Conservation (phyloP, 306 rosid species). For the Dryas octopetala region DNA sequence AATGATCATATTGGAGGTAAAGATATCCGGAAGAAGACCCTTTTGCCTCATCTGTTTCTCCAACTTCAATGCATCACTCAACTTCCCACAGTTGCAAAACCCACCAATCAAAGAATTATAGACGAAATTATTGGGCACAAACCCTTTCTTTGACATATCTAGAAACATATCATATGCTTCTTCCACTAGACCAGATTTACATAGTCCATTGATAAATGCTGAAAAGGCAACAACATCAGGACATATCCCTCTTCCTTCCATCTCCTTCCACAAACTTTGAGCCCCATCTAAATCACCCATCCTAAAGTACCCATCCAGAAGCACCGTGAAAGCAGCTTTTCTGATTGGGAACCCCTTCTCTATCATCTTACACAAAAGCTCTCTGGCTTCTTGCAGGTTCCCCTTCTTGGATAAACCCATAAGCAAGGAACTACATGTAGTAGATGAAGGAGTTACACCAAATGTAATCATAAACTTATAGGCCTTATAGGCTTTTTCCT, state of each 20-base stretch:
- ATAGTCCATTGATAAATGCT: slow-evolving; percentile 75
- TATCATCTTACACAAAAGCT: slow-evolving; percentile 51
- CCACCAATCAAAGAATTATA: slow-evolving; percentile 77
- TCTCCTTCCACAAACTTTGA: slow-evolving; percentile 65
- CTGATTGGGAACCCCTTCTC: slow-evolving; percentile 61
- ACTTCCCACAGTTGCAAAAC: slow-evolving; percentile 48
- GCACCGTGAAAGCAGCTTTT: slow-evolving; percentile 57
- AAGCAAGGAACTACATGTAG: slow-evolving; percentile 64
- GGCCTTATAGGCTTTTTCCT: slow-evolving; percentile 53
- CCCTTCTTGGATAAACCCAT: slow-evolving; percentile 65
- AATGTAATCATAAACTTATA: slow-evolving; percentile 49
- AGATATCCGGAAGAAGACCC: slow-evolving; percentile 68
- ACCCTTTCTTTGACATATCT: slow-evolving; percentile 57
- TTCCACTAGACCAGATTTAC: slow-evolving; percentile 57
- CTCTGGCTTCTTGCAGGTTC: slow-evolving; percentile 55
- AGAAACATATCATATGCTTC: slow-evolving; percentile 49
- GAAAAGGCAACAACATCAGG: slow-evolving; percentile 73
- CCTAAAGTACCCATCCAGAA: slow-evolving; percentile 66
- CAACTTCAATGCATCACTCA: slow-evolving; percentile 56
- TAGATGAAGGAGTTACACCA: slow-evolving; percentile 59
- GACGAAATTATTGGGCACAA: slow-evolving; percentile 70
- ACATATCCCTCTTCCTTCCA: slow-evolving; percentile 52
- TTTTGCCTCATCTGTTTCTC: slow-evolving; percentile 62
- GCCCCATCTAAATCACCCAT: slow-evolving; percentile 57
- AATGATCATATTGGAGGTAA: slow-evolving; percentile 66